phyloP scores from a whole-genome alignment of 2,329 filamentous ascomycete genomes.

The Talaromyces piceae region DNA sequence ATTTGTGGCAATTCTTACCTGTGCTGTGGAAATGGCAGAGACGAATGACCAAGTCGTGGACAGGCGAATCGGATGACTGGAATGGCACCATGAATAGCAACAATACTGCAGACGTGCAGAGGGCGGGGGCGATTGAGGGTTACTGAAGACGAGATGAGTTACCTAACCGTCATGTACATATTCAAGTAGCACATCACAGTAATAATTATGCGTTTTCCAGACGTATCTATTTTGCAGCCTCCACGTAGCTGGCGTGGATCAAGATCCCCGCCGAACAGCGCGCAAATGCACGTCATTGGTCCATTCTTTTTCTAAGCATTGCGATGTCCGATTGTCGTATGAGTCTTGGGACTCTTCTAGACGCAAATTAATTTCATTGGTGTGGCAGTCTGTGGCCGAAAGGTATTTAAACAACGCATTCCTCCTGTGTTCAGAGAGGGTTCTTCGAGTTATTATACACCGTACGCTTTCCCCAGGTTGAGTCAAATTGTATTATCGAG shows the following conservation, averaged over 20 bases:
- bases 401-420: not conserved
- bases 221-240: too few species aligned
- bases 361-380: conserved; percentile 9
- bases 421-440: not conserved
- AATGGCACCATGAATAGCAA: conserved; percentile 17
- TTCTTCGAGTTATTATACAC: not conserved
- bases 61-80: conserved; percentile 39
- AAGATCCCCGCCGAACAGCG: not conserved
- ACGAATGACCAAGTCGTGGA: conserved; percentile 55
- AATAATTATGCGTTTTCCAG: not conserved
- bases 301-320: not conserved
- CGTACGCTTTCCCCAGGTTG: conserved; percentile 4
- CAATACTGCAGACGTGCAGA: not conserved
- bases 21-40: conserved; percentile 87
- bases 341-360: not conserved
- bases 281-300: not conserved
- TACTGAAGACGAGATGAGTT: conserved; percentile 1
- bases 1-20: conserved; percentile 85
- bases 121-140: conserved; percentile 1
- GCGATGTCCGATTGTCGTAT: not conserved
- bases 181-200: not conserved
- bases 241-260: not conserved
- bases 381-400: not conserved
- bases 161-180: not conserved
- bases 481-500: not conserved